A percentile compares a stretch with the other conserved stretches of the same genome.
Conservation (phyloP, 2,329 filamentous ascomycete species). For the Aureobasidium sp. region DNA sequence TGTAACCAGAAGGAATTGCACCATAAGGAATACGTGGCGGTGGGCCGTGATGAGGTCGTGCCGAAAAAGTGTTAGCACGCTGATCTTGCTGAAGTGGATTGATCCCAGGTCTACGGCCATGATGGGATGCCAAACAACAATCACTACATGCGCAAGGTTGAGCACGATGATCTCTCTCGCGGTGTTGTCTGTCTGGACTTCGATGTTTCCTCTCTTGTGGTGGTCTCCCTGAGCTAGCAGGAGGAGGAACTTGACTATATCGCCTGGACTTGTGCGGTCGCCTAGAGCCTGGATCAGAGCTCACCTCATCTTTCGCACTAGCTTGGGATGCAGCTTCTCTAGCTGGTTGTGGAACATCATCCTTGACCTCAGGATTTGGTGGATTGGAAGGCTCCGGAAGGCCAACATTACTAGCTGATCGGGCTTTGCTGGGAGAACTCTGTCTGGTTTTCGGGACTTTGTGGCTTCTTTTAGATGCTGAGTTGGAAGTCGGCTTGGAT, state of each 20-base stretch:
- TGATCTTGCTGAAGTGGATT: neutral
- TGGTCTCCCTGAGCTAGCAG: neutral
- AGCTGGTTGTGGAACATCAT: neutral
- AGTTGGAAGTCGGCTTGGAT: slow-evolving; percentile 8
- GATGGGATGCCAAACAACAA: neutral
- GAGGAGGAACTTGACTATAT: neutral
- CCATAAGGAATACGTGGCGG: neutral
- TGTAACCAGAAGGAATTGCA: neutral
- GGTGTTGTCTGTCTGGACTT: neutral
- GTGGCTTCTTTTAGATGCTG: neutral
- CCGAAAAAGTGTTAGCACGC: neutral
- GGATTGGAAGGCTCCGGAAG: neutral
- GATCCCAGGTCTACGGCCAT: neutral
- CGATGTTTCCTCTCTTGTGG: neutral
- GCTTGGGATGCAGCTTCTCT: neutral
- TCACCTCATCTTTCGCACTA: neutral
- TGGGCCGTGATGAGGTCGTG: neutral
- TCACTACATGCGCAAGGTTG: neutral
- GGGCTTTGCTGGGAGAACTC: neutral
- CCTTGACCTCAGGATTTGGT: neutral
- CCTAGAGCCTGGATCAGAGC: neutral
- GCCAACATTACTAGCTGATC: neutral
- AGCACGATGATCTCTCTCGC: neutral
- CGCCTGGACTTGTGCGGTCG: neutral
- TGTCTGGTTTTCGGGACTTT: neutral